Base-by-base conservation (phyloP, 2,329 filamentous ascomycete genomes). In the Clonostachys rhizophaga region DNA sequence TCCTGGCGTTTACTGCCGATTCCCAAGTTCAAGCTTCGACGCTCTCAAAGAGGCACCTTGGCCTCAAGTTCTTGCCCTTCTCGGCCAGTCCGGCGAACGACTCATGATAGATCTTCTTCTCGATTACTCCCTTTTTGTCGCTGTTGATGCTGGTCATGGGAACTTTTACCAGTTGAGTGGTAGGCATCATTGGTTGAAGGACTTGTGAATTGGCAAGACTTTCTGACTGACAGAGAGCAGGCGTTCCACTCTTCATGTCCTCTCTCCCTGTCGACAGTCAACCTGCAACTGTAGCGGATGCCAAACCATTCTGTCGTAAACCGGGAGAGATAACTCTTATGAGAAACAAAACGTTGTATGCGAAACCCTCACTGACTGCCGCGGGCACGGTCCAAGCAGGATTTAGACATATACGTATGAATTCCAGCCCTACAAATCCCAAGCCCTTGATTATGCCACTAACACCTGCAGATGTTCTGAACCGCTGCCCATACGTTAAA, bases 271-370 rank as follows among this genome's bases (percentile, higher is more conserved):
- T 45, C 17, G 36, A 18, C 5, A 3, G 36, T 42, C 42, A 14
- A 43, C 44, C 34, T 30, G 43, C 42, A 24, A 33, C 17, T 9
- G 13, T 16, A 11, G 20, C 13, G 3, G 17, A 24, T 42, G 12
- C 5, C 11, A 40, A 13, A 18, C 35, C 46, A 42, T 60, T 44
- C 34, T 34, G 43, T 13, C 16, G 47, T 16, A 34, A 46, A 34
- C 71, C 75, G 10, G 78, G 78, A 39, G 78, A 82, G 14, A 90
- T 97, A 48, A 69, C 73, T 2, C 86, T 99, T 57, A 81, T 91
- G 42, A 84, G 91, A 50, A 90, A 81, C 58, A 83, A 90, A 17
- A 95, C 96, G 74, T 75, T 97, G 44, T 97, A 96, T 65, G 86
- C 88, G 18, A 84, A 83, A 55, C 81, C 90, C 17, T 76, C 80